A percentile compares a stretch with the other conserved stretches of the same genome.
Evolutionary conservation across 176 grass and related monocot species (phyloP).

Genomic region (Panicum miliaceum): DNA sequence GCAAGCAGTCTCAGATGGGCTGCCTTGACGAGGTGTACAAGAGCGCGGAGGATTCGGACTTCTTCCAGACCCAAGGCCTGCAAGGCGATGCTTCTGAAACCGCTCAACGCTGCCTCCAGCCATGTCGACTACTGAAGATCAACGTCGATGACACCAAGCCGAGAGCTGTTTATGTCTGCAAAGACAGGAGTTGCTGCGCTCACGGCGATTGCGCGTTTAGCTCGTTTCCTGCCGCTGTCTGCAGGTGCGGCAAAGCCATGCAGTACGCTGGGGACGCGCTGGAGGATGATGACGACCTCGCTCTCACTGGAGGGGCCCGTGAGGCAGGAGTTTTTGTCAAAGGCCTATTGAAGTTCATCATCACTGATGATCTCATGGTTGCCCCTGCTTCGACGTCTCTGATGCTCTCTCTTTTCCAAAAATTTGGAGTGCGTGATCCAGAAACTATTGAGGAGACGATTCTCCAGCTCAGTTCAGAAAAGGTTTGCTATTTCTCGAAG

Average conservation of each 20-base stretch:
- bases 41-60: constrained; percentile 19
- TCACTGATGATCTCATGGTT: constrained; percentile 44
- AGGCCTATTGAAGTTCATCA: constrained; percentile 22
- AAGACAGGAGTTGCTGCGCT: neutral
- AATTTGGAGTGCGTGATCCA: constrained; percentile 13
- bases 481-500: neutral
- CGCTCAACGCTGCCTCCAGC: neutral
- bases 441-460: neutral
- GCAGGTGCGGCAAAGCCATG: neutral
- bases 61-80: constrained; percentile 34
- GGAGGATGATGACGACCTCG: too few species aligned
- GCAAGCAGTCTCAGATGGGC: constrained; percentile 34
- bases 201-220: neutral
- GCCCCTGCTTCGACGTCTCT: constrained; percentile 2
- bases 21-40: constrained; percentile 47
- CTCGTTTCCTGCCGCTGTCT: neutral
- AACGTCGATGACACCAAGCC: neutral
- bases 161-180: neutral
- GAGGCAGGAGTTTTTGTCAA: constrained; percentile 33
- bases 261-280: neutral
- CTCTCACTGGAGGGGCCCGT: too few species aligned
- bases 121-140: neutral
- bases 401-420: constrained; percentile 18
- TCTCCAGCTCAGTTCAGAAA: neutral
- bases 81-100: constrained; percentile 46